phyloP scores from a whole-genome alignment of 345 rosid species.

The Rhodamnia argentea region DNA sequence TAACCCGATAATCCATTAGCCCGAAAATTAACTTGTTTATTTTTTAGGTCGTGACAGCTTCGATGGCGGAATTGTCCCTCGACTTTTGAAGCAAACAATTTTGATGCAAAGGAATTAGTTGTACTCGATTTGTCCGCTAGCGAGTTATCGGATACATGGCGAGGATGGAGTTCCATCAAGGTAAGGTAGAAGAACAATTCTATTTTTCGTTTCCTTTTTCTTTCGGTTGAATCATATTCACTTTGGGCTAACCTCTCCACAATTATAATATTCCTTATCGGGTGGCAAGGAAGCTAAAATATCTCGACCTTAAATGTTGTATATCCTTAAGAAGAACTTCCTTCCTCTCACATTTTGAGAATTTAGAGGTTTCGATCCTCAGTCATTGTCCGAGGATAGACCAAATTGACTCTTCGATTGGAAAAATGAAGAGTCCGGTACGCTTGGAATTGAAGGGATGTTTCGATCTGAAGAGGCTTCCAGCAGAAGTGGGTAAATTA shows the following conservation, averaged over 20 bases:
- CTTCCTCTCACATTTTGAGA: neutral
- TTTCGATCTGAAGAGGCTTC: accelerated
- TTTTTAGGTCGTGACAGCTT: too few species aligned
- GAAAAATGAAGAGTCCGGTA: neutral
- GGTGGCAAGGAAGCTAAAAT: neutral
- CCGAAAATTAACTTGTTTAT: too few species aligned
- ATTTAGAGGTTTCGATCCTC: neutral
- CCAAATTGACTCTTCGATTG: neutral
- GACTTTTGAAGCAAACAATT: neutral
- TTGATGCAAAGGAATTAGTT: neutral
- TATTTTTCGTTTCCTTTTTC: too few species aligned
- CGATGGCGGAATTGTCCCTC: neutral
- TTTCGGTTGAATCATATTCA: neutral
- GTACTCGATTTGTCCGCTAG: neutral
- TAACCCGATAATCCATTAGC: too few species aligned
- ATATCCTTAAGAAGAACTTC: neutral
- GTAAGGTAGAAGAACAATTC: neutral
- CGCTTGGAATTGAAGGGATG: neutral
- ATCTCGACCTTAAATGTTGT: neutral
- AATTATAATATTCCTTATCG: neutral
- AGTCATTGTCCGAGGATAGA: accelerated
- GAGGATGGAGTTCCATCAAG: neutral
- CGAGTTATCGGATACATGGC: neutral
- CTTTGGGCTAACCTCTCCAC: neutral
- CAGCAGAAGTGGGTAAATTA: neutral